Evolutionary conservation across 495 filamentous ascomycete species (phyloP), one percentile per base, ranked within the genome.

Genomic region (Neurospora intermedia): DNA sequence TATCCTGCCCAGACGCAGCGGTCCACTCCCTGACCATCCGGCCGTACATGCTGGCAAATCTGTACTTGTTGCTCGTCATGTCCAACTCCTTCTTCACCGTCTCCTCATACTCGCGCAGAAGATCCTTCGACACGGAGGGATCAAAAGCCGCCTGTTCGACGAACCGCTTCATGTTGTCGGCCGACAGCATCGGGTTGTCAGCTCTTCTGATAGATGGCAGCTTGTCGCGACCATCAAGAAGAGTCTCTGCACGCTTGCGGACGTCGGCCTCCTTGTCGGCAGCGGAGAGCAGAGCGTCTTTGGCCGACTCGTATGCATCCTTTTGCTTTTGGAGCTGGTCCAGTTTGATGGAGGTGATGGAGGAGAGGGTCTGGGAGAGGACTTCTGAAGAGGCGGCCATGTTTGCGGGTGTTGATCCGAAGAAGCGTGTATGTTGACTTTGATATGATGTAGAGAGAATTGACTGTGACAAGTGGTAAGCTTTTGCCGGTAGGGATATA

Each of bases 281-380:
- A 27, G 76, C 75, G 23, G 72, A 69, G n/a, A 84, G 69, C 0
- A 84, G 69, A 31, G 73, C 18, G 41, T 75, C 72, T 71, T 86
- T 87, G 27, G 78, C 78, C 43, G 74, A 45, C 31, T 87, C 82
- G 74, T 89, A 92, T 9, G 85, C 76, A 0, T 76, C 77, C 46
- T 86, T 85, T 74, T 92, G 87, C 75, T 89, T 89, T 13, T 83
- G 81, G 20, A 92, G 83, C 71, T 90, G 88, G 16, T 79, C 82
- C 71, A 91, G 86, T 76, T 92, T 92, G 73, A 88, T 90, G 69
- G 80, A 74, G n/a, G 90, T 92, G 79, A 92, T 90, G 43, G 88
- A 89, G 69, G 86, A 84, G 69, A 92, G 83, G 13, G 89, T 90
- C 76, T 89, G 85, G 5, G 89, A 89, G 70, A 91, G 77, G 41